Percentiles rank a stretch among this genome's conserved stretches.
These are phyloP conservation scores for Holtermanniella nyarrowii DNA, from an alignment of 768 basidiomycete species.

Conservation along the genomic window DNA sequence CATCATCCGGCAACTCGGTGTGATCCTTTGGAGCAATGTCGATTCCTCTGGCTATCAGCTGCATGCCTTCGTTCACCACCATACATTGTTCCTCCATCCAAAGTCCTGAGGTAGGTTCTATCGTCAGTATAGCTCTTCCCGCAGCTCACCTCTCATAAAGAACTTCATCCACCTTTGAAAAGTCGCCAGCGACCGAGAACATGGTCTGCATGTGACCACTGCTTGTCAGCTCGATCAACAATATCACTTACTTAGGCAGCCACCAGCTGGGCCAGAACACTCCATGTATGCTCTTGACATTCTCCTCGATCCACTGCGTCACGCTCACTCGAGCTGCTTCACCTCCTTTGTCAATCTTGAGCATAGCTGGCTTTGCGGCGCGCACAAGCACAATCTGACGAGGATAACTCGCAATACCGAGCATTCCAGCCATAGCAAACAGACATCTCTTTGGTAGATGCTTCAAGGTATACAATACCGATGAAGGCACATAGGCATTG, in stretches of 20 bases:
- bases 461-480: background rate
- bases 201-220: slow-evolving; percentile 40
- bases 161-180: slow-evolving; percentile 41
- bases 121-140: slow-evolving; percentile 2
- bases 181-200: slow-evolving; percentile 42
- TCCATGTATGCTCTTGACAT: slow-evolving; percentile 27
- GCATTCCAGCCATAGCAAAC: slow-evolving; percentile 17
- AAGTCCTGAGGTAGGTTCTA: slow-evolving; percentile 41
- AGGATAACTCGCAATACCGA: slow-evolving; percentile 25
- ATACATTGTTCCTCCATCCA: slow-evolving; percentile 45
- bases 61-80: slow-evolving; percentile 1
- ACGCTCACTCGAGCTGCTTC: too few species aligned
- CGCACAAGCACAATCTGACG: slow-evolving; percentile 22
- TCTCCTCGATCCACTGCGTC: slow-evolving; percentile 24
- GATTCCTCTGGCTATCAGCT: slow-evolving; percentile 17
- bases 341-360: background rate
- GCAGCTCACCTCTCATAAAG: slow-evolving; percentile 39
- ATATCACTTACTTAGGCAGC: slow-evolving; percentile 34
- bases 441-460: background rate
- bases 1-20: slow-evolving; percentile 8
- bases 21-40: slow-evolving; percentile 32
- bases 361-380: slow-evolving; percentile 10
- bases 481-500: background rate
- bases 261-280: slow-evolving; percentile 39
- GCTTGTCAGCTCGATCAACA: background rate